These are phyloP conservation scores for Lantana camara DNA, from an alignment of 257 asterid genomes.

Conservation along the genomic window DNA sequence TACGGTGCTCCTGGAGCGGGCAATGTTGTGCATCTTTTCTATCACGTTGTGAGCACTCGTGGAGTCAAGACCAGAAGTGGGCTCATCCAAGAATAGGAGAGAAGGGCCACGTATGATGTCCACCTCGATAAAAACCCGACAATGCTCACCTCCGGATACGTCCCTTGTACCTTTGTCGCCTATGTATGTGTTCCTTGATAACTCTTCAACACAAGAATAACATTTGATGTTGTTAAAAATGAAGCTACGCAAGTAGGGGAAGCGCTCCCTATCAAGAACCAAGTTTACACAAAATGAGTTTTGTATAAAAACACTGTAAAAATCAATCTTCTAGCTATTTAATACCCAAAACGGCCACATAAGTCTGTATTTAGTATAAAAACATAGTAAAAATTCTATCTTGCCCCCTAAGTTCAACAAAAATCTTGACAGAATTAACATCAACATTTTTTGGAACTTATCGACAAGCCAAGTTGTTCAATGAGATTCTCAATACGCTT, in stretches of 20 bases:
- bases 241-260: neutral
- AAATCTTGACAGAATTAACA: neutral
- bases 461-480: conserved; percentile 74
- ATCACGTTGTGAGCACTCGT: conserved; percentile 87
- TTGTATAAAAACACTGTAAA: too few relatives aligned
- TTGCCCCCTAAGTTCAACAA: too few relatives aligned
- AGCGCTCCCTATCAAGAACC: too few relatives aligned
- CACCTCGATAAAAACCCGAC: conserved; percentile 80
- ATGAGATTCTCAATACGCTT: conserved; percentile 60
- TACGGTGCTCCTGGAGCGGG: conserved; percentile 75
- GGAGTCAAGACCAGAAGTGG: conserved; percentile 88
- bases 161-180: conserved; percentile 92
- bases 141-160: conserved; percentile 88
- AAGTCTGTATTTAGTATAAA: too few relatives aligned
- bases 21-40: conserved; percentile 77
- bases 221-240: neutral
- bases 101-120: conserved; percentile 93
- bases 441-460: conserved; percentile 28
- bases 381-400: too few relatives aligned
- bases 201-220: conserved; percentile 34
- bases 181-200: conserved; percentile 74
- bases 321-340: too few relatives aligned
- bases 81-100: conserved; percentile 77
- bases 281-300: too few relatives aligned
- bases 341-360: too few relatives aligned